phyloP scores from a whole-genome alignment of 768 basidiomycete species.

The Chalciporus sphaerocephalus region DNA sequence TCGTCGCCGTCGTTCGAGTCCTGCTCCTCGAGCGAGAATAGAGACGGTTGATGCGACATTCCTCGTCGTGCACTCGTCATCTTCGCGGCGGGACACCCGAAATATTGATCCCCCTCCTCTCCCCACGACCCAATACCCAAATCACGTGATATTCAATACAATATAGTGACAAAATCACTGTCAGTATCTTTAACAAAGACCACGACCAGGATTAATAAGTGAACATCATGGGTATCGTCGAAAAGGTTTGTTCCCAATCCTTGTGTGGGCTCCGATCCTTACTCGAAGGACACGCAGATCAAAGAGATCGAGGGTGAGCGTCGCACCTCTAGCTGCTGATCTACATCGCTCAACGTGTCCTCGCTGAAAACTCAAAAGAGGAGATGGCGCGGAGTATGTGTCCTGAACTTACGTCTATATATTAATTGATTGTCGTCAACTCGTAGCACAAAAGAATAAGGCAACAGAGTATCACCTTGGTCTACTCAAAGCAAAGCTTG shows the following conservation, averaged over 20 bases:
- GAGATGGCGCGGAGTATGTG: slow-evolving; percentile 94
- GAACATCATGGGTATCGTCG: slow-evolving; percentile 81
- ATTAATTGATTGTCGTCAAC: not conserved
- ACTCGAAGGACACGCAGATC: slow-evolving; percentile 50
- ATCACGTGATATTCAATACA: slow-evolving; percentile 11
- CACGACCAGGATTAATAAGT: not conserved
- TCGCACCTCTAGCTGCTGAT: not conserved
- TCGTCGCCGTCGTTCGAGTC: slow-evolving; percentile 45
- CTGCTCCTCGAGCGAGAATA: slow-evolving; percentile 62
- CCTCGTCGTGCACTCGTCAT: slow-evolving; percentile 26
- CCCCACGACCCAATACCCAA: too few species aligned
- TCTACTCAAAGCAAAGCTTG: slow-evolving; percentile 89
- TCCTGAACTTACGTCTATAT: not conserved
- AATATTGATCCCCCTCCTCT: too few species aligned
- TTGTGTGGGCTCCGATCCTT: not conserved
- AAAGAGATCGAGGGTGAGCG: slow-evolving; percentile 90
- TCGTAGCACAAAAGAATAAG: slow-evolving; percentile 91
- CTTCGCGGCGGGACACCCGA: too few species aligned
- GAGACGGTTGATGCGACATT: slow-evolving; percentile 53
- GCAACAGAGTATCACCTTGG: slow-evolving; percentile 95
- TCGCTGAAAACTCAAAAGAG: slow-evolving; percentile 49
- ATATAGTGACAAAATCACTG: not conserved
- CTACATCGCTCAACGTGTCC: slow-evolving; percentile 7
- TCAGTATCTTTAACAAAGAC: not conserved
- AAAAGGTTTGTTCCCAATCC: slow-evolving; percentile 60